These are phyloP conservation scores for Lignosus rhinocerotis DNA, from an alignment of 1,284 basidiomycete species.

Conservation along the genomic window DNA sequence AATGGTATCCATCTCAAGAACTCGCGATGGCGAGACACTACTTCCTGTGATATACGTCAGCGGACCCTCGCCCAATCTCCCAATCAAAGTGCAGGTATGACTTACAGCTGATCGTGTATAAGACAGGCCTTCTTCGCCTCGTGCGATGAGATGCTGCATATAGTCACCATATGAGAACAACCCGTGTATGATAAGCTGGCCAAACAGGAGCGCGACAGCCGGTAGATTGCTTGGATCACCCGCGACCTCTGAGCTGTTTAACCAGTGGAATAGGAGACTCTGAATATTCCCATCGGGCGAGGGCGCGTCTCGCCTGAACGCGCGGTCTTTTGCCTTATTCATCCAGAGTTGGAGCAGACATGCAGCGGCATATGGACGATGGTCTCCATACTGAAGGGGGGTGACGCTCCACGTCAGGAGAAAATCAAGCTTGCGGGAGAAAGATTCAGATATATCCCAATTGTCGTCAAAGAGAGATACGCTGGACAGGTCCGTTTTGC, in stretches of 20 bases:
- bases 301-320: conserved; percentile 54
- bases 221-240: conserved; percentile 58
- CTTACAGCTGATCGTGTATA: conserved; percentile 46
- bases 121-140: conserved; percentile 68
- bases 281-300: conserved; percentile 64
- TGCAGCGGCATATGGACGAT: conserved; percentile 80
- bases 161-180: conserved; percentile 87
- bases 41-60: conserved; percentile 27
- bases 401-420: conserved; percentile 89
- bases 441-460: conserved; percentile 44
- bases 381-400: conserved; percentile 80
- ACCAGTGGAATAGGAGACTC: conserved; percentile 82
- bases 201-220: conserved; percentile 73
- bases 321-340: conserved; percentile 60
- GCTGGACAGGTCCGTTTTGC: conserved; percentile 64
- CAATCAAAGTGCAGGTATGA: not conserved
- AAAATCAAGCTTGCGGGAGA: conserved; percentile 75
- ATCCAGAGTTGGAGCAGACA: conserved; percentile 76
- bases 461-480: conserved; percentile 62
- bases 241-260: conserved; percentile 69
- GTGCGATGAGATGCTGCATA: conserved; percentile 81
- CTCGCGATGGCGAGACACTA: conserved; percentile 60
- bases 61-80: not conserved
- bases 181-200: conserved; percentile 73
- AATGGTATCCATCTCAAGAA: conserved; percentile 72